phyloP scores from a whole-genome alignment of 805 yeast species.

The Candida chauliodis region DNA sequence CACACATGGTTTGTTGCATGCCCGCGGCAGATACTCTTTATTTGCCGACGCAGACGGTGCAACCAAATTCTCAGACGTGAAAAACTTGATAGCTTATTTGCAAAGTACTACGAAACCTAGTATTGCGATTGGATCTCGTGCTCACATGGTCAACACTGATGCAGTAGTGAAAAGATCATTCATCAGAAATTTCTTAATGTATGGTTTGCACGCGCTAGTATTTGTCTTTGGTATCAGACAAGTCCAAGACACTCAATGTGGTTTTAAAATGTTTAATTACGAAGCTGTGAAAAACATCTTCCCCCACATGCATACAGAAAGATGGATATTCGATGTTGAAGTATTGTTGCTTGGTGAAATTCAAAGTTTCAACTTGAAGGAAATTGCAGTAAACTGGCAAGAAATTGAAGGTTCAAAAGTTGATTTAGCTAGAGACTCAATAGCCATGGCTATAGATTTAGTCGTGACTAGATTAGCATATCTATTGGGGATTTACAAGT shows the following conservation, averaged over 20 bases:
- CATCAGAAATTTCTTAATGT: conserved; percentile 87
- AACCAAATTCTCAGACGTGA: conserved; percentile 69
- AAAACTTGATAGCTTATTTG: conserved; percentile 46
- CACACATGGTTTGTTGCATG: conserved; percentile 79
- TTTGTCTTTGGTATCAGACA: conserved; percentile 84
- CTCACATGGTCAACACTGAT: conserved; percentile 93
- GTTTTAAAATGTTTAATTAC: conserved; percentile 86
- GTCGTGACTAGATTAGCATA: conserved; percentile 78
- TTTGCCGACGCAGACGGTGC: conserved; percentile 99
- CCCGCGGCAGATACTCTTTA: conserved; percentile 68
- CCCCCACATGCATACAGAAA: conserved; percentile 91
- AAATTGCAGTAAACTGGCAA: conserved; percentile 92
- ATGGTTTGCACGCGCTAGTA: conserved; percentile 82
- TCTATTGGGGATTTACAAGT: conserved; percentile 71
- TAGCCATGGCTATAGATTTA: conserved; percentile 90
- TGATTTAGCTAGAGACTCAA: conserved; percentile 84
- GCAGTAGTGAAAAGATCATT: conserved; percentile 94
- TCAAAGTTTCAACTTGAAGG: conserved; percentile 63
- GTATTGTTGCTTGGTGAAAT: conserved; percentile 75
- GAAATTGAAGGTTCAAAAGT: conserved; percentile 95
- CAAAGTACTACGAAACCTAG: conserved; percentile 38
- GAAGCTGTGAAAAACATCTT: conserved; percentile 63
- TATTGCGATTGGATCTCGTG: conserved; percentile 87
- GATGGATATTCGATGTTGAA: conserved; percentile 98
- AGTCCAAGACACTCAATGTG: conserved; percentile 94